A percentile compares a stretch with the other conserved stretches of the same genome.
Conservation (phyloP, 192 early-diverging fungal genomes). For the Backusella morwellensis region DNA sequence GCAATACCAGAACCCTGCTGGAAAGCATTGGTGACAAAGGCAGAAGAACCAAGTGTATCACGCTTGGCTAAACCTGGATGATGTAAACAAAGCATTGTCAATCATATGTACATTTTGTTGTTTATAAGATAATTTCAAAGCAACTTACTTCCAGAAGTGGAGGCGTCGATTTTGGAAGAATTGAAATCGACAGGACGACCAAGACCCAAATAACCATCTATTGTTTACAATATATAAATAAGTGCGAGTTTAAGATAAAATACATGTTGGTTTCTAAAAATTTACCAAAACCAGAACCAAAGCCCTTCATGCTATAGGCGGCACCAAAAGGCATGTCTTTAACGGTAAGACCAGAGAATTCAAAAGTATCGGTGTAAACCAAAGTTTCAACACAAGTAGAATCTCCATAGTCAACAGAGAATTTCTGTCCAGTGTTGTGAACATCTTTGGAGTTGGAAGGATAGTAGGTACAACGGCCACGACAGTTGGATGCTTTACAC, state of each 20-base stretch:
- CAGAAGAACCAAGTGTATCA: constrained; percentile 15
- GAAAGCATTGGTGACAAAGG: constrained; percentile 27
- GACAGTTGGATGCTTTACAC: constrained; percentile 32
- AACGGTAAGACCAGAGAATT: constrained; percentile 28
- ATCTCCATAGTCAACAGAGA: constrained; percentile 32
- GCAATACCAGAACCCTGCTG: constrained; percentile 24
- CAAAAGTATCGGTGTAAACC: constrained; percentile 29
- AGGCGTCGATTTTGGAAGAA: constrained; percentile 11
- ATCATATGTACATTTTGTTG: not conserved
- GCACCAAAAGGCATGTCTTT: constrained; percentile 35
- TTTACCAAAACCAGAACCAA: constrained; percentile 25
- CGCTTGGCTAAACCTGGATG: constrained; percentile 19
- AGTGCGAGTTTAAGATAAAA: not conserved
- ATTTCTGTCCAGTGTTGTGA: constrained; percentile 25
- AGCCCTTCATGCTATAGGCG: constrained; percentile 35
- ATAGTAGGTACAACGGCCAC: constrained; percentile 38
- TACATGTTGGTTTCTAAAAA: not conserved
- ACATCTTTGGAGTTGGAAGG: constrained; percentile 17
- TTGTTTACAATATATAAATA: not conserved
- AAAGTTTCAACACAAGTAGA: constrained; percentile 29
- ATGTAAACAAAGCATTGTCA: not conserved
- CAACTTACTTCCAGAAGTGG: constrained; percentile 4
- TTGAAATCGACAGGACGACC: constrained; percentile 34
- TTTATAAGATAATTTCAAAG: not conserved
- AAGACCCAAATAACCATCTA: constrained; percentile 36